Evolutionary conservation across 2,329 filamentous ascomycete species (phyloP), one percentile per base, ranked within the genome.

Genomic region (Epichloe baconii): DNA sequence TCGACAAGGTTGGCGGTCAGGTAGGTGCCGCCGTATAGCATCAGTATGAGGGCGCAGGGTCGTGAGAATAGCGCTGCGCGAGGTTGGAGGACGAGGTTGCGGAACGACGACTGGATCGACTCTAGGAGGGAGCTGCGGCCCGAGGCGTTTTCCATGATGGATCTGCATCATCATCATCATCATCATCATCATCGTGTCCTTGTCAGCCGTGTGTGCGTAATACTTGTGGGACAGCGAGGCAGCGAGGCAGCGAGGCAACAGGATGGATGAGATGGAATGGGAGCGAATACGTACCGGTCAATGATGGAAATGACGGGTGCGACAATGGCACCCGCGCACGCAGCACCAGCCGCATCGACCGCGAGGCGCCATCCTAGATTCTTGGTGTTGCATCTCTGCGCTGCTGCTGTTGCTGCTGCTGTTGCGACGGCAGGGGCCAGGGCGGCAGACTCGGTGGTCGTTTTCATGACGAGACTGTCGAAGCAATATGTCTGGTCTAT

Each of bases 11-110:
- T 96, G 56, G 91, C 90, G 1, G 87, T 88, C 12, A 93, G 71
- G 71, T 96, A 96, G 53, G 91, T 97, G 57, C 86, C 84, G 54
- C 83, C 86, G 74, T 96, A 97, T 43, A 95, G 74, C 68, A 79
- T 72, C 68, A 80, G 77, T 63, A 89, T 83, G 57, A 88, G 75
- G 44, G 71, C 79, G 59, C 85, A 85, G 1, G 85, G 84, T 53
- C 78, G 79, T 47, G 80, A 80, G 63, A 80, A 67, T 56, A 88
- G 60, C 59, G 85, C 73, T 23, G 66, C 60, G 53, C 82, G 80
- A 0, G 85, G 85, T 8, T 72, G 75, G n/a, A 72, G 58, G 52
- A 85, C 46, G 48, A 88, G 71, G 40, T 72, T 68, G 34, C 62
- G 62, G 45, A 86, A 59, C 23, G 83, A 87, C 49, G 68, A 64